These are phyloP conservation scores for Tuctoria greenei DNA, from an alignment of 176 grass and related monocot species.

Conservation along the genomic window DNA sequence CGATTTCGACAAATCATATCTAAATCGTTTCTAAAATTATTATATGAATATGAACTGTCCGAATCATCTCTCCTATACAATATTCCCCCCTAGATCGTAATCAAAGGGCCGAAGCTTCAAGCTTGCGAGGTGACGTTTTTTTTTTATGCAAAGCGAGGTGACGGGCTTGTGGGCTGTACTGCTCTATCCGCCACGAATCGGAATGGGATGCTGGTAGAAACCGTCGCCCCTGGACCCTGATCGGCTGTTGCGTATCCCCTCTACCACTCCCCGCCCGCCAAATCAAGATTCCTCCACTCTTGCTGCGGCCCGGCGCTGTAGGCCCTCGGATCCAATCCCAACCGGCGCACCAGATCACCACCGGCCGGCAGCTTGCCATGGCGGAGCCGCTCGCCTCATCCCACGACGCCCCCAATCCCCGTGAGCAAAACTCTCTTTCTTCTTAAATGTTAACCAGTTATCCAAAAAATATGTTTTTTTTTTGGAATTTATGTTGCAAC, in stretches of 20 bases:
- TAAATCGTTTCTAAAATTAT: no score
- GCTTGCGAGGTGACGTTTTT: no score
- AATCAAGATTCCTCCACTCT: background rate
- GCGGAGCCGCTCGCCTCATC: constrained; percentile 12
- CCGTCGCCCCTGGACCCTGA: background rate
- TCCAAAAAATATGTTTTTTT: background rate
- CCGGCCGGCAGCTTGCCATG: constrained; percentile 18
- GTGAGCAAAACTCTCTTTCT: constrained; percentile 23
- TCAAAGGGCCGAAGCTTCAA: no score
- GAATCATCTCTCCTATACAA: no score
- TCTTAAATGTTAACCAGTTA: background rate
- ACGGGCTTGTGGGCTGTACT: no score
- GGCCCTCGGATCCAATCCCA: background rate
- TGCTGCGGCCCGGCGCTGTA: background rate
- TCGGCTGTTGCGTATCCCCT: background rate
- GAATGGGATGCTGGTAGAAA: background rate
- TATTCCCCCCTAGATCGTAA: no score
- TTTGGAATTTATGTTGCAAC: background rate
- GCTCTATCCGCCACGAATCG: background rate
- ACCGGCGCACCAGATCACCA: background rate
- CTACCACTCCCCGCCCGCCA: constrained; percentile 4
- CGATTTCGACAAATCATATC: no score
- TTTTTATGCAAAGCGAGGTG: no score
- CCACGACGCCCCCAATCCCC: background rate
- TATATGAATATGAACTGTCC: no score